A percentile compares a stretch with the other conserved stretches of the same genome.
Evolutionary conservation across 2,329 filamentous ascomycete species (phyloP).

Genomic region (Trichoderma asperellum): DNA sequence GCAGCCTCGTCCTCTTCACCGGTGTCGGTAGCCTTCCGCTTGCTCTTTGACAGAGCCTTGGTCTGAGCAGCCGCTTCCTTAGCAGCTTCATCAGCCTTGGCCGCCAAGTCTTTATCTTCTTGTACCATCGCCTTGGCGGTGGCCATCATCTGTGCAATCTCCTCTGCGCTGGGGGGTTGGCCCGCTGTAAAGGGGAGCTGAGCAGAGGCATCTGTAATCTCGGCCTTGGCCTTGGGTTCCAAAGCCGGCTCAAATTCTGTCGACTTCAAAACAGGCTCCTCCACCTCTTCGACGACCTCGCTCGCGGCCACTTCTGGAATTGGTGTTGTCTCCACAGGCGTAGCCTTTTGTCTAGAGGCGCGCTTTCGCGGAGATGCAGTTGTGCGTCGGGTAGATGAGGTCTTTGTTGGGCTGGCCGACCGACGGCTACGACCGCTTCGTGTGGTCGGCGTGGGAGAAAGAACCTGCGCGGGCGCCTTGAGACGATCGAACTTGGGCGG

Average conservation of each 20-base stretch:
- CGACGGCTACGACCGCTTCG: conserved; percentile 57
- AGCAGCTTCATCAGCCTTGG: conserved; percentile 42
- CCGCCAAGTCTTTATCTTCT: conserved; percentile 55
- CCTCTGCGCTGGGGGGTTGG: conserved; percentile 73
- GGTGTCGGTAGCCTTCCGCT: conserved; percentile 76
- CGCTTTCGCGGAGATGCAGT: conserved; percentile 61
- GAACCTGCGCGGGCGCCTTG: conserved; percentile 44
- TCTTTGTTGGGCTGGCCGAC: conserved; percentile 62
- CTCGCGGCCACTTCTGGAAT: conserved; percentile 40
- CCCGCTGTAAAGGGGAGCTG: conserved; percentile 69
- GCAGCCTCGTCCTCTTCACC: conserved; percentile 62
- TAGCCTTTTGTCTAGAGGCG: conserved; percentile 49
- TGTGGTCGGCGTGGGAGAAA: conserved; percentile 54
- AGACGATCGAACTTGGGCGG: conserved; percentile 77
- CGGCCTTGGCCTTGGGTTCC: conserved; percentile 51
- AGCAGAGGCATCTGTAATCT: conserved; percentile 69
- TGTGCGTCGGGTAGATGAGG: conserved; percentile 52
- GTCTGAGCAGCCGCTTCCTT: conserved; percentile 44
- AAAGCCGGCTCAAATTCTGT: conserved; percentile 54
- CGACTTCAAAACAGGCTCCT: conserved; percentile 49
- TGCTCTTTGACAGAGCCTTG: conserved; percentile 53
- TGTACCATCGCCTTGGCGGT: conserved; percentile 89
- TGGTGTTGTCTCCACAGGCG: conserved; percentile 41
- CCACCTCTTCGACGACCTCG: conserved; percentile 39
- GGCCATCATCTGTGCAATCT: conserved; percentile 81